phyloP scores from a whole-genome alignment of 75 land plant genomes.

The Azolla pinnata region DNA sequence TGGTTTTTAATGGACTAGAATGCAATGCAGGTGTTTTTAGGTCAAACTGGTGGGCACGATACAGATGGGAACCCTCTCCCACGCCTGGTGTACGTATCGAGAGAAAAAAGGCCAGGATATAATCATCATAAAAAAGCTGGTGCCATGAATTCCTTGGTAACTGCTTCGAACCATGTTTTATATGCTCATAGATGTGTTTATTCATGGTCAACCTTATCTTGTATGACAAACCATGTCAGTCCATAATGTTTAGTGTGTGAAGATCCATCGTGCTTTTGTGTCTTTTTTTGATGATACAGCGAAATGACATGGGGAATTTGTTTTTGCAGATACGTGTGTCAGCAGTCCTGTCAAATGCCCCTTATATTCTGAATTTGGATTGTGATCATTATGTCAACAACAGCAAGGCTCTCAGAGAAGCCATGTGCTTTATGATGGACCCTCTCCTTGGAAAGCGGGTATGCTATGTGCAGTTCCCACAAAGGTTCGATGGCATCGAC shows the following conservation, averaged over 20 bases:
- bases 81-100: slow-evolving; percentile 73
- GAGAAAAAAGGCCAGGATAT: slow-evolving; percentile 81
- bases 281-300: no score
- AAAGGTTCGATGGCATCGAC: slow-evolving; percentile 83
- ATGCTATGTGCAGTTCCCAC: slow-evolving; percentile 86
- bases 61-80: slow-evolving; percentile 64
- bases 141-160: slow-evolving; percentile 81
- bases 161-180: neutral
- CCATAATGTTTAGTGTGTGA: no score
- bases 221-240: no score
- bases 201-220: neutral
- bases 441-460: slow-evolving; percentile 56
- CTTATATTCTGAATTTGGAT: slow-evolving; percentile 71
- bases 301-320: no score
- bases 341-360: slow-evolving; percentile 74
- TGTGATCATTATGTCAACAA: slow-evolving; percentile 93
- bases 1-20: neutral
- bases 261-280: no score
- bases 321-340: slow-evolving; percentile 65
- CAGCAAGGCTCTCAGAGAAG: slow-evolving; percentile 79
- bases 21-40: slow-evolving; percentile 55
- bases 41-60: slow-evolving; percentile 58
- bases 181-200: neutral
- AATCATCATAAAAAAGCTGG: slow-evolving; percentile 85
- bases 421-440: slow-evolving; percentile 96